A percentile compares a stretch with the other conserved stretches of the same genome.
Evolutionary conservation across 768 basidiomycete species (phyloP).

Genomic region (Paxillus involutus): DNA sequence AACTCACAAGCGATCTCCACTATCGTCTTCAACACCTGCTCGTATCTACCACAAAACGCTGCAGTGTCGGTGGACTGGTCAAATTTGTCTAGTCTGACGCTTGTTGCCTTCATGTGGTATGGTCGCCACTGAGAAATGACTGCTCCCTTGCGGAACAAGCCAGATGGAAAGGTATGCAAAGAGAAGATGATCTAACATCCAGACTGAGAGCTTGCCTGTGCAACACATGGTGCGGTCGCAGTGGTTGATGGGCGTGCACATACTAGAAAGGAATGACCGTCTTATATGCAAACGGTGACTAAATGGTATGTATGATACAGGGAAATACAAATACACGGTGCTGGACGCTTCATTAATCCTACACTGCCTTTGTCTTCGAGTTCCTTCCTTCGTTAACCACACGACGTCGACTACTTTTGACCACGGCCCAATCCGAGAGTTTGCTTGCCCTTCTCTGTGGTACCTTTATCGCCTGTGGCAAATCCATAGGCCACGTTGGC

Average conservation of each 20-base stretch:
- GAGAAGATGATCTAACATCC: background rate
- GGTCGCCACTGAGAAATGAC: constrained; percentile 1
- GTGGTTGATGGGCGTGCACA: too few species aligned
- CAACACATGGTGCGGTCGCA: too few species aligned
- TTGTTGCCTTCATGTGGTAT: constrained; percentile 17
- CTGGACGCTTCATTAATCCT: too few species aligned
- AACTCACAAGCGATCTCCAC: constrained; percentile 32
- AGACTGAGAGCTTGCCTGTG: too few species aligned
- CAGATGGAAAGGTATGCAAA: background rate
- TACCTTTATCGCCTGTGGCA: constrained; percentile 35
- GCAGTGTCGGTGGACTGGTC: constrained; percentile 36
- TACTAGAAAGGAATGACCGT: too few species aligned
- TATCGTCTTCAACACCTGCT: constrained; percentile 36
- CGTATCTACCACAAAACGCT: constrained; percentile 29
- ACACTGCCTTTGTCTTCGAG: too few species aligned
- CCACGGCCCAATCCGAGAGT: constrained; percentile 10
- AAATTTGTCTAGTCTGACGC: constrained; percentile 19
- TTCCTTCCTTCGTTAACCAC: background rate
- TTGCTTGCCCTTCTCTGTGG: constrained; percentile 35
- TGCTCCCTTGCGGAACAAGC: background rate
- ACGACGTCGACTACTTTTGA: too few species aligned
- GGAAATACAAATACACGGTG: background rate
- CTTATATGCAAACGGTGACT: too few species aligned
- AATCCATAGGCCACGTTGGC: constrained; percentile 39
- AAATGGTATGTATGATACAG: background rate